Conservation (phyloP, 2,329 filamentous ascomycete genomes). For the Coleophoma eucalyptorum region DNA sequence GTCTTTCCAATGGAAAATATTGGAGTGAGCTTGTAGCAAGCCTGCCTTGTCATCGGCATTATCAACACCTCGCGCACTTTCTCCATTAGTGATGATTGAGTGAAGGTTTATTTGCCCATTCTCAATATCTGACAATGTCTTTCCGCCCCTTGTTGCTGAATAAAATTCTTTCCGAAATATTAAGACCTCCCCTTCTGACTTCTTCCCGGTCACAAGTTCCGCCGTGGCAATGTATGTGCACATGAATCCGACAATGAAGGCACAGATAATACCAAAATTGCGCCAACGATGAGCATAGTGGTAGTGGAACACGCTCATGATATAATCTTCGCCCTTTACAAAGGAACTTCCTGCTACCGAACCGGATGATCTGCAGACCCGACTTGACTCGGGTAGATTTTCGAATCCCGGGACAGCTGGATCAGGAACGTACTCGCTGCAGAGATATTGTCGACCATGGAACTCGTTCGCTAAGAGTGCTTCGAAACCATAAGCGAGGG, state of each 20-base stretch:
- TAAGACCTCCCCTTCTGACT: conserved; percentile 72
- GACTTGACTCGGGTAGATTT: conserved; percentile 1
- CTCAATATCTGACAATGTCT: conserved; percentile 54
- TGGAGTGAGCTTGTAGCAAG: conserved; percentile 5
- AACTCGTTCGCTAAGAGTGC: conserved; percentile 82
- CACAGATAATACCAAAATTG: conserved; percentile 66
- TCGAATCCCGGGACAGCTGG: conserved; percentile 4
- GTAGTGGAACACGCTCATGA: conserved; percentile 52
- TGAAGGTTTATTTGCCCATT: conserved; percentile 56
- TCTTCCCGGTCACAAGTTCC: conserved; percentile 59
- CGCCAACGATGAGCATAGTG: conserved; percentile 28
- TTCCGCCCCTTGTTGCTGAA: conserved; percentile 66
- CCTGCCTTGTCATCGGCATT: not conserved
- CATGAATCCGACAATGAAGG: conserved; percentile 57
- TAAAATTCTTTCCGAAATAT: too few species aligned
- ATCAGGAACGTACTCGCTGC: conserved; percentile 10
- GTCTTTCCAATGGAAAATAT: conserved; percentile 16
- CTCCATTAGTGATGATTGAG: conserved; percentile 40
- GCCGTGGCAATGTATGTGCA: conserved; percentile 57
- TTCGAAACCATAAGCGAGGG: conserved; percentile 74
- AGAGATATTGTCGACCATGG: conserved; percentile 11
- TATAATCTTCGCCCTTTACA: conserved; percentile 58
- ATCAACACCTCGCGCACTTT: not conserved
- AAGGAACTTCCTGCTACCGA: conserved; percentile 43
- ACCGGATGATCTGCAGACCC: conserved; percentile 54